A percentile compares a stretch with the other conserved stretches of the same genome.
These are phyloP conservation scores for Alliaria petiolata DNA, from an alignment of 345 rosid genomes.

Conservation along the genomic window DNA sequence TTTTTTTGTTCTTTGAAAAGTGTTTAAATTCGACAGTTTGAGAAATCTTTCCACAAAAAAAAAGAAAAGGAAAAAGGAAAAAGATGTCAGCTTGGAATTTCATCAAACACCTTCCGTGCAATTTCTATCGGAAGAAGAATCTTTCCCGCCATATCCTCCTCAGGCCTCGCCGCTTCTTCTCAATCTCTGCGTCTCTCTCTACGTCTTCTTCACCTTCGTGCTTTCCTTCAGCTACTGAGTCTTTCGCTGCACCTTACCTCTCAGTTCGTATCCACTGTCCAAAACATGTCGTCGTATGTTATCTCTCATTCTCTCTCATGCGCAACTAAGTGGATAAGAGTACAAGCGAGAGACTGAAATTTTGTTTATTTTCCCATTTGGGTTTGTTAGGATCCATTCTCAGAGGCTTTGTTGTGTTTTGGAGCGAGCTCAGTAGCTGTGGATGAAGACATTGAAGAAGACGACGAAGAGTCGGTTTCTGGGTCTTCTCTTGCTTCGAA, in stretches of 20 bases:
- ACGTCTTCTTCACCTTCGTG: conserved; percentile 10
- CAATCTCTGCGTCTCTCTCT: conserved; percentile 14
- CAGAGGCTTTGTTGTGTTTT: conserved; percentile 77
- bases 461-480: conserved; percentile 23
- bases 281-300: conserved; percentile 45
- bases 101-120: conserved; percentile 56
- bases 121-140: background rate
- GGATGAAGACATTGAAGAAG: conserved; percentile 43
- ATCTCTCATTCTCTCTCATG: background rate
- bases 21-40: background rate
- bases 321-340: background rate
- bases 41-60: background rate
- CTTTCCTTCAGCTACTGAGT: conserved; percentile 1
- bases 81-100: conserved; percentile 53
- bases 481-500: conserved; percentile 35
- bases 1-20: background rate
- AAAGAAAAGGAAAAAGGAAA: background rate
- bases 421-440: conserved; percentile 72
- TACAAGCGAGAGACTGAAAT: background rate
- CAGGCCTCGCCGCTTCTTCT: conserved; percentile 16
- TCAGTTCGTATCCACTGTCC: conserved; percentile 70
- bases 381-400: conserved; percentile 55
- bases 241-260: conserved; percentile 42
- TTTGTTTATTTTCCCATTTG: background rate
- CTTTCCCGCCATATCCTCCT: conserved; percentile 37